phyloP scores from a whole-genome alignment of 2,329 filamentous ascomycete species.

The Penicillium digitatum region DNA sequence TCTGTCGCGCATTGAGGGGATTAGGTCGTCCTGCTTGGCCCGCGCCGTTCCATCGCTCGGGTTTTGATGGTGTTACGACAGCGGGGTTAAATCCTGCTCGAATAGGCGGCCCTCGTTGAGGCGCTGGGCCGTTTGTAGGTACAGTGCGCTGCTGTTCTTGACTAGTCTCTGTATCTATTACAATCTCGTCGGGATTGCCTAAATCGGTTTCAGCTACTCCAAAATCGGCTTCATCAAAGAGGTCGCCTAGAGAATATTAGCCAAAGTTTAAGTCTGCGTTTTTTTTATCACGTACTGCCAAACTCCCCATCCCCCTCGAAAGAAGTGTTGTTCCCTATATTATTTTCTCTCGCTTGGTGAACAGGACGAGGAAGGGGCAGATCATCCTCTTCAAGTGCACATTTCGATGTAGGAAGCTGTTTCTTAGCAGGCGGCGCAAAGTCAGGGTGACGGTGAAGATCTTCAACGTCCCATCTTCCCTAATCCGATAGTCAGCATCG shows the following conservation, averaged over 20 bases:
- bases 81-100: slow-evolving; percentile 20
- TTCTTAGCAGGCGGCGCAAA: slow-evolving; percentile 58
- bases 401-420: slow-evolving; percentile 43
- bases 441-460: slow-evolving; percentile 75
- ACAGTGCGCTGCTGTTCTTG: slow-evolving; percentile 26
- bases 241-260: slow-evolving; percentile 44
- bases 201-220: slow-evolving; percentile 57
- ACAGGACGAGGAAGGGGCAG: slow-evolving; percentile 37
- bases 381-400: slow-evolving; percentile 48
- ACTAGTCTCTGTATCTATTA: slow-evolving; percentile 45
- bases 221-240: slow-evolving; percentile 75
- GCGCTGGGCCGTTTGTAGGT: slow-evolving; percentile 21
- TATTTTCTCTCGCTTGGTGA: slow-evolving; percentile 29
- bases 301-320: slow-evolving; percentile 44
- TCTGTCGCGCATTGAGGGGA: slow-evolving; percentile 23
- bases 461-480: slow-evolving; percentile 71
- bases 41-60: slow-evolving; percentile 30
- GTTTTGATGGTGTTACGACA: slow-evolving; percentile 40
- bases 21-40: slow-evolving; percentile 23
- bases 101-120: slow-evolving; percentile 21
- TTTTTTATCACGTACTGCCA: slow-evolving; percentile 34
- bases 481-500: slow-evolving; percentile 23
- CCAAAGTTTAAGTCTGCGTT: not conserved
- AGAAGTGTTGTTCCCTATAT: slow-evolving; percentile 25
- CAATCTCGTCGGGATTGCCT: slow-evolving; percentile 73